Percentiles rank a stretch among this genome's conserved stretches.
Conservation (phyloP, 176 grass and related monocot genomes). For the Rhipidocladum racemiflorum region DNA sequence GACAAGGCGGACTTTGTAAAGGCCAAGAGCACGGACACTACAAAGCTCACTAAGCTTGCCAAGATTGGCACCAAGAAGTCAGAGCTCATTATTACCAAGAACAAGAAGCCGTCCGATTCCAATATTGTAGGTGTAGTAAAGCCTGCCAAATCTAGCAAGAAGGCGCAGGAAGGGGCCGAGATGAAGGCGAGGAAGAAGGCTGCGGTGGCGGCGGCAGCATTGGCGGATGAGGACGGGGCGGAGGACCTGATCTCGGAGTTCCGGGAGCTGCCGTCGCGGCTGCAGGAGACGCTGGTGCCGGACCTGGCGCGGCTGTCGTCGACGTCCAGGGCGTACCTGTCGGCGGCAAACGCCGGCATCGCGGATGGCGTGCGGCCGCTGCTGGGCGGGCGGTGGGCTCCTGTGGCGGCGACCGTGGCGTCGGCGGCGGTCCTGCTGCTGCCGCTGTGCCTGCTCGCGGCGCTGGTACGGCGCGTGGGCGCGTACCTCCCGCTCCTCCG, state of each 20-base stretch:
- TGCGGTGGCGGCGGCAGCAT: slow-evolving; percentile 3
- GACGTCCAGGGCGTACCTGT: slow-evolving; percentile 76
- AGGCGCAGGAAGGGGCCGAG: slow-evolving; percentile 4
- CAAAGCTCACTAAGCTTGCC: background rate
- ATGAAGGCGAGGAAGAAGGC: slow-evolving; percentile 19
- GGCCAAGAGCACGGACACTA: slow-evolving; percentile 23
- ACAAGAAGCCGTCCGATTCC: slow-evolving; percentile 41
- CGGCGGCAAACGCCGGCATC: slow-evolving; percentile 72
- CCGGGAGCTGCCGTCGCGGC: slow-evolving; percentile 49
- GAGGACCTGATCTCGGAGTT: slow-evolving; percentile 78
- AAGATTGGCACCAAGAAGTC: slow-evolving; percentile 20
- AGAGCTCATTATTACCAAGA: slow-evolving; percentile 37
- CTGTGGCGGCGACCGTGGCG: slow-evolving; percentile 46
- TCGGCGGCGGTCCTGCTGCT: slow-evolving; percentile 56
- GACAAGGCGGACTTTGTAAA: slow-evolving; percentile 33
- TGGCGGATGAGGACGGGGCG: slow-evolving; percentile 40
- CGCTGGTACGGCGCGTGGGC: slow-evolving; percentile 58
- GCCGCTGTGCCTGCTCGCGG: slow-evolving; percentile 67
- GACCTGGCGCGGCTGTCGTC: slow-evolving; percentile 78
- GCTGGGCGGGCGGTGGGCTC: slow-evolving; percentile 64
- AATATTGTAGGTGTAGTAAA: background rate
- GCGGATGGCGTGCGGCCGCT: slow-evolving; percentile 62
- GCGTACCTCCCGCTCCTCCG: slow-evolving; percentile 72
- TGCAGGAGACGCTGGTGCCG: slow-evolving; percentile 68
- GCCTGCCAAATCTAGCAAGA: slow-evolving; percentile 49